Base-by-base conservation (phyloP, 192 early-diverging fungal genomes). In the Mortierella antarctica region DNA sequence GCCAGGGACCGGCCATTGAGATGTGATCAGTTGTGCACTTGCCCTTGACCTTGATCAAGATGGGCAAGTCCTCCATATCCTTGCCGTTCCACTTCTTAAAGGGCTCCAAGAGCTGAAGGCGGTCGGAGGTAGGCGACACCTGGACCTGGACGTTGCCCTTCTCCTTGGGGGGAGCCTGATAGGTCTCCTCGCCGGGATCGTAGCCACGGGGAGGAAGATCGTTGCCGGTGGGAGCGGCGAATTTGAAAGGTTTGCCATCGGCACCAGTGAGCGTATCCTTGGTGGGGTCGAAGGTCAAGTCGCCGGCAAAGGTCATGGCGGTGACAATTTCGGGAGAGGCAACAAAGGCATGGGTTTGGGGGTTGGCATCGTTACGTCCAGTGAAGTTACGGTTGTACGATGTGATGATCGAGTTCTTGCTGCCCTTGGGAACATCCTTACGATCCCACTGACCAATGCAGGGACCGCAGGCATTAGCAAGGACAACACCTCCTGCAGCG, bases 1-100 rank as follows among this genome's bases (percentile, higher is more conserved):
- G 88, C 93, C 93, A 95, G 60, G 94, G 93, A 66, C 94, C 95
- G 54, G 95, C 96, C 88, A 94, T 93, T 54, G 93, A 94, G 80
- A 99, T 99, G 87, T 99, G 97, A 84, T 99, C 97, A 39, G 97
- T 99, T 44, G 97, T 99, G 90, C 97, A 99, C 89, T 99, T 99
- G 82, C 97, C 97, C 82, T 91, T 89, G 71, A 93, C 95, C 89
- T 99, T 99, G 85, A 97, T 96, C 83, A 99, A 91, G 45, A 99
- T 90, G 40, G 92, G 92, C 44, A 95, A 71, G 57, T 95, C 83
- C 69, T 89, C 84, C 67, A 93, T 86, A 69, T 99, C 96, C 81
- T 93, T 87, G 73, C 96, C 95, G 85, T 96, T 82, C 96, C 96
- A 99, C 73, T 93, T 83, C 57, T 68, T 71, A 83, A 99, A 99